A percentile compares a stretch with the other conserved stretches of the same genome.
These are phyloP conservation scores for Lindgomyces ingoldianus DNA, from an alignment of 495 filamentous ascomycete species.

Conservation along the genomic window DNA sequence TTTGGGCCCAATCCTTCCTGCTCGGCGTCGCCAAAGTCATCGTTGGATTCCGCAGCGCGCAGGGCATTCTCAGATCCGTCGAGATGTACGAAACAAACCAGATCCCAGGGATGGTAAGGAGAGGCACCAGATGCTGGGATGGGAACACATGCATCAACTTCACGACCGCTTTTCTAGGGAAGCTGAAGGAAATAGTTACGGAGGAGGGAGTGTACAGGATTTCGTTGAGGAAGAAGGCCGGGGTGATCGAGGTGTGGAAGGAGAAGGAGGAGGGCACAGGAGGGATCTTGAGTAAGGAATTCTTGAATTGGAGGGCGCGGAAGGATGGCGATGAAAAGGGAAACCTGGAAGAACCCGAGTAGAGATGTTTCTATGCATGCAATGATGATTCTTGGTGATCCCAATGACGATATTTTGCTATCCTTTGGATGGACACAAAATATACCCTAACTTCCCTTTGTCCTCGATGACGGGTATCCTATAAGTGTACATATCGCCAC, in stretches of 20 bases:
- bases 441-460: too few species aligned
- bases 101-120: conserved; percentile 73
- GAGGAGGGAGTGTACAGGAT: conserved; percentile 83
- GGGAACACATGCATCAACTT: conserved; percentile 92
- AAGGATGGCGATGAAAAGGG: not conserved
- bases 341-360: not conserved
- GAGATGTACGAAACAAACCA: conserved; percentile 75
- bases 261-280: conserved; percentile 73
- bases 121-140: conserved; percentile 73
- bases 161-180: conserved; percentile 71
- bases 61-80: conserved; percentile 69
- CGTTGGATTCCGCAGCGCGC: conserved; percentile 76
- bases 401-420: too few species aligned
- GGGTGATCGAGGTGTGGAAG: conserved; percentile 70
- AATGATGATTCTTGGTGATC: too few species aligned
- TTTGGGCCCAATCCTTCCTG: conserved; percentile 95
- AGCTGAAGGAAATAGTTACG: conserved; percentile 65
- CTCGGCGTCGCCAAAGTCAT: conserved; percentile 90
- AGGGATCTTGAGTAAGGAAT: conserved; percentile 72
- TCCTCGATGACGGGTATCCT: too few species aligned
- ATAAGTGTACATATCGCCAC: too few species aligned
- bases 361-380: too few species aligned
- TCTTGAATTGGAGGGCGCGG: conserved; percentile 68
- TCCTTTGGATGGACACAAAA: too few species aligned
- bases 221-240: conserved; percentile 53